Percentiles rank a stretch among this genome's conserved stretches.
These are phyloP conservation scores for Pulicaria dysenterica DNA, from an alignment of 129 eudicot genomes.

Conservation along the genomic window DNA sequence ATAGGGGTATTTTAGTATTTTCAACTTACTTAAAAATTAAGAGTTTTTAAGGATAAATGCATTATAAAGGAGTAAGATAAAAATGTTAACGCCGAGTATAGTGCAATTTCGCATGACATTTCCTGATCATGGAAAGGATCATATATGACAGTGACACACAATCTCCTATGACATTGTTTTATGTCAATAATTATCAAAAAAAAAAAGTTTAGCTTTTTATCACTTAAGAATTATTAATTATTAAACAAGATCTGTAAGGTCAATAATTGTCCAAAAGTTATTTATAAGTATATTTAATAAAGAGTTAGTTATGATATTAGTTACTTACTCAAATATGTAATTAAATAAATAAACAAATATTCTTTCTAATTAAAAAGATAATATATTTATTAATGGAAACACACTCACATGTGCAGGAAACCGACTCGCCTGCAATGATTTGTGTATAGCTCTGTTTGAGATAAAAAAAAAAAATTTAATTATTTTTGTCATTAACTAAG, in stretches of 20 bases:
- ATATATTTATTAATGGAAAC: background rate
- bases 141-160: background rate
- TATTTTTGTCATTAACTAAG: too few species aligned
- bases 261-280: background rate
- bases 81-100: too few species aligned
- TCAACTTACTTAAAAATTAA: too few species aligned
- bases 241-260: background rate
- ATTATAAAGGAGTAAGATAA: too few species aligned
- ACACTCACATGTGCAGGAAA: conserved; percentile 7
- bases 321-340: background rate
- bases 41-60: too few species aligned
- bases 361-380: too few species aligned
- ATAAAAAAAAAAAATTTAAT: too few species aligned
- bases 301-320: background rate
- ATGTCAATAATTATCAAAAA: background rate
- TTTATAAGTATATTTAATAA: background rate
- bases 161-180: background rate
- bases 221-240: background rate
- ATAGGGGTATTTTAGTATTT: too few species aligned
- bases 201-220: too few species aligned
- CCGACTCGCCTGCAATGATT: conserved; percentile 4
- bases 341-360: background rate
- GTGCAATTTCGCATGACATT: too few species aligned
- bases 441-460: background rate
- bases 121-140: too few species aligned